Evolutionary conservation across 176 grass and related monocot species (phyloP), one percentile per base, ranked within the genome.

Genomic region (Oryza rufipogon): DNA sequence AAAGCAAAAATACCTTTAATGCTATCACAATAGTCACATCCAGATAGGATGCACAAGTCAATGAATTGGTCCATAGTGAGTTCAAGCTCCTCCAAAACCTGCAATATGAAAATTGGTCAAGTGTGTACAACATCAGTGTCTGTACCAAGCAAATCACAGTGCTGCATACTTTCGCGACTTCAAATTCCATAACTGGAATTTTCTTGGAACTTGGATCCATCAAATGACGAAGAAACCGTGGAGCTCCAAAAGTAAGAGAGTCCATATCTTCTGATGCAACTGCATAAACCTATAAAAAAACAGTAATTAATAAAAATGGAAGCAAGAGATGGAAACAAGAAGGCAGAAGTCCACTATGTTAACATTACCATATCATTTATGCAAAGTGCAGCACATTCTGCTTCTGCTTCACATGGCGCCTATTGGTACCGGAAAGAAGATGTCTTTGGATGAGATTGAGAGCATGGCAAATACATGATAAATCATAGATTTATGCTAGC

Each of bases 241-340:
- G 85, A 56, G 96, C 56, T 17, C 92, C 96, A 89, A 95, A 98
- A 74, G 96, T 93, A 83, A 95, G 86, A 14, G 95, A 93, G 77
- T 98, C 95, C 92, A 98, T 95, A 34, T 98, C 95, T 77, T 98
- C 95, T 77, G 95, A 98, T 72, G 96, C 91, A 76, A 98, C 92
- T 80, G 89, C 96, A 78, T 95, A 95, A 45, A 95, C 96, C 96
- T 98, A 67, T 11, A 76, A 20, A 63, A 87, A 89, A n/a, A 76
- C 51, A 22, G 8, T 20, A 51, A 25, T 78, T 41, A 64, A 19
- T 71, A 73, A 72, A 75, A 79, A 44, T 33, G 65, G 47, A 75
- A 81, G 12, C 38, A 48, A 49, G 14, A 14, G n/a, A 9, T 42
- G 10, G 51, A 68, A 89, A 64, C 66, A 72, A 76, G 36, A 71